Base-by-base conservation (phyloP, 2,329 filamentous ascomycete species). In the Fusarium vanettenii region DNA sequence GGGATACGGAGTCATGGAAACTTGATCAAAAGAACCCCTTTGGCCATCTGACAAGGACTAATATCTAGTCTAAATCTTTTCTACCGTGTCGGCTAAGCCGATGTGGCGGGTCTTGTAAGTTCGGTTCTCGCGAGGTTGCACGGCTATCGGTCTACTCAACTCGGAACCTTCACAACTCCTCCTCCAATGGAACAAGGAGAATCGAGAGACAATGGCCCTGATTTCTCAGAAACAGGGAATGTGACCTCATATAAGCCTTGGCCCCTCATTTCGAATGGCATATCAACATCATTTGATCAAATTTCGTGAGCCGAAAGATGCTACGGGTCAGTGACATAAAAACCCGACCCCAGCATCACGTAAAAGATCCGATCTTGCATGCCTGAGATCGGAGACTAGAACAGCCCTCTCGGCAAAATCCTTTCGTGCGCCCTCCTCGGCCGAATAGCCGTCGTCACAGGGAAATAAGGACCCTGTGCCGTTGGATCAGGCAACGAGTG, bases 161-260 rank as follows among this genome's bases (percentile, higher is more conserved):
- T 33, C 14, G 2, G 1, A 48, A 48, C 0, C 22, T 18, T 27
- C 2, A 27, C 4, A 4, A 13, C 6, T 1, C 9, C 45, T n/a
- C 25, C 10, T n/a, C 16, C 16, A 2, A 18, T n/a, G 1, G 2
- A n/a, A n/a, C 9, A n/a, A 1, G 18, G 25, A 1, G 0, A 29
- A 29, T 50, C 4, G 1, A 10, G 1, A 16, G 1, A 18, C 16
- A 50, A 27, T 11, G 14, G 8, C 5, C 14, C 1, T 18, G 5
- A 27, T 18, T 11, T 6, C 3, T 6, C 2, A 18, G 22, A 27
- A 11, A 11, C 3, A 18, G 9, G 48, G 1, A 52, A 13, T 8
- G 0, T 29, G 3, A 5, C 6, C 25, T 29, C 9, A 10, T n/a
- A 29, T 29, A 31, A 29, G n/a, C 25, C 48, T 29, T 52, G 25